Conservation (phyloP, 1,139 yeast genomes). For the Yamadazyma diddensiae region DNA sequence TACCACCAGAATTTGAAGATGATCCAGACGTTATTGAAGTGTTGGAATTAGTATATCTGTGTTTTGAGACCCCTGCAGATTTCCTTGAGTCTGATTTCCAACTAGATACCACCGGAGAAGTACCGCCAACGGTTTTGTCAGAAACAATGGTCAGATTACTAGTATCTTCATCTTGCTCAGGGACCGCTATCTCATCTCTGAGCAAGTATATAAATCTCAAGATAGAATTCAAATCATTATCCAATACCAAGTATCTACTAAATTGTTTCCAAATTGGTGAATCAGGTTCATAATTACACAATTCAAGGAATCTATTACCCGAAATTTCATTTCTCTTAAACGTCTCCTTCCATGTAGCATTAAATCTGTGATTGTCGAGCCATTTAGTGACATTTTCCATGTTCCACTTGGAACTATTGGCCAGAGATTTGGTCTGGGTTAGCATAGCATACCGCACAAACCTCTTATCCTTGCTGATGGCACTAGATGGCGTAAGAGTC, state of each 20-base stretch:
- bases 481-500: slow-evolving; percentile 30
- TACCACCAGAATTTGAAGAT: slow-evolving; percentile 14
- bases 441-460: slow-evolving; percentile 47
- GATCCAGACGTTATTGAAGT: slow-evolving; percentile 21
- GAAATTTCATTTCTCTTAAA: slow-evolving; percentile 58
- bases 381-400: slow-evolving; percentile 62
- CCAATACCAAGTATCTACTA: slow-evolving; percentile 31
- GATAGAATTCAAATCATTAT: slow-evolving; percentile 48
- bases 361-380: slow-evolving; percentile 67
- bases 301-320: slow-evolving; percentile 63
- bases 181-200: slow-evolving; percentile 23
- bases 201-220: slow-evolving; percentile 49
- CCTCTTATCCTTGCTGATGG: slow-evolving; percentile 35
- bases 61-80: slow-evolving; percentile 27
- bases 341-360: slow-evolving; percentile 66
- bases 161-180: slow-evolving; percentile 15
- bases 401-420: slow-evolving; percentile 52
- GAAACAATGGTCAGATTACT: slow-evolving; percentile 2
- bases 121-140: slow-evolving; percentile 5
- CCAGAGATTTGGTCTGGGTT: slow-evolving; percentile 23
- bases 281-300: slow-evolving; percentile 63
- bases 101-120: slow-evolving; percentile 13
- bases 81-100: slow-evolving; percentile 21
- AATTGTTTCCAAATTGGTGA: slow-evolving; percentile 50
- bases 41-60: slow-evolving; percentile 22